These are phyloP conservation scores for Clarireedia homoeocarpa DNA, from an alignment of 2,329 filamentous ascomycete genomes.

Conservation along the genomic window DNA sequence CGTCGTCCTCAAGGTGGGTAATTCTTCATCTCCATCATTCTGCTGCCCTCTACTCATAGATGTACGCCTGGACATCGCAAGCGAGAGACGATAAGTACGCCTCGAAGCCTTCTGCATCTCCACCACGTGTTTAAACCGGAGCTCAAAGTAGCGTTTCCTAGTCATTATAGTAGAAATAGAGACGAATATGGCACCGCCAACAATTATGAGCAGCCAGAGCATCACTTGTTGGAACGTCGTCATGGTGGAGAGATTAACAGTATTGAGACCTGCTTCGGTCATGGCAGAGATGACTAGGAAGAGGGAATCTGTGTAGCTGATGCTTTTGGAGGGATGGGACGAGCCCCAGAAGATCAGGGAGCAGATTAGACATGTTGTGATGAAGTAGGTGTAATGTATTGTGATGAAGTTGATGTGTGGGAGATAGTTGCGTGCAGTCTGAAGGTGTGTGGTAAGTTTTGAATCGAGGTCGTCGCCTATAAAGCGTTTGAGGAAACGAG, in stretches of 20 bases:
- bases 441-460: background rate
- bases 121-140: background rate
- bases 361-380: constrained; percentile 44
- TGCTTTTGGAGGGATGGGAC: constrained; percentile 42
- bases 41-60: too few relatives aligned
- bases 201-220: constrained; percentile 55
- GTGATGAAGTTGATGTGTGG: constrained; percentile 51
- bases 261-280: constrained; percentile 61
- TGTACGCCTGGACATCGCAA: too few relatives aligned
- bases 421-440: constrained; percentile 4
- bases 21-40: too few relatives aligned
- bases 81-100: too few relatives aligned
- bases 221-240: constrained; percentile 62
- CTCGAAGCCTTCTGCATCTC: background rate
- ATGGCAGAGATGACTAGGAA: constrained; percentile 61
- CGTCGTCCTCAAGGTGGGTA: too few relatives aligned
- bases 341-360: constrained; percentile 55
- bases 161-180: constrained; percentile 56
- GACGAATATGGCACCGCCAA: constrained; percentile 61
- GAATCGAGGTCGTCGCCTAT: background rate
- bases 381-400: constrained; percentile 61
- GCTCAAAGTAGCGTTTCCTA: too few relatives aligned
- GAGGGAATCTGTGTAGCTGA: constrained; percentile 53
- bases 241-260: constrained; percentile 53
- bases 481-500: background rate